phyloP scores from a whole-genome alignment of 805 yeast species.

The Tetrapisispora namnaoensis region DNA sequence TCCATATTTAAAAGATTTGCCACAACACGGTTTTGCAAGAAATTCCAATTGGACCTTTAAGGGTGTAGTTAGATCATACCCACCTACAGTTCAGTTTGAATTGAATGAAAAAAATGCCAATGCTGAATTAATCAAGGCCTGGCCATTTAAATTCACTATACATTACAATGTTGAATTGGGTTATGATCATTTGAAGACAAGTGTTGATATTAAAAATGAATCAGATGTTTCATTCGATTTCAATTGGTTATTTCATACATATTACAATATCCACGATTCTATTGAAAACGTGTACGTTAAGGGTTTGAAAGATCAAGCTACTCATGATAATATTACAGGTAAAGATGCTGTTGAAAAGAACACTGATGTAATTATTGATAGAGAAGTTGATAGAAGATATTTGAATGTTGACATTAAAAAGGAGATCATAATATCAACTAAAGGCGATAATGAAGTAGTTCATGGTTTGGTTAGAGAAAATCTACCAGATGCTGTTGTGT shows the following conservation, averaged over 20 bases:
- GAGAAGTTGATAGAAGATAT: constrained; percentile 80
- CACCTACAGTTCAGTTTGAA: constrained; percentile 79
- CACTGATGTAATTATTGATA: constrained; percentile 57
- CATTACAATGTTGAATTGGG: constrained; percentile 54
- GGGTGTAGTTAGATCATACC: constrained; percentile 61
- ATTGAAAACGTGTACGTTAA: constrained; percentile 63
- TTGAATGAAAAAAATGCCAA: constrained; percentile 76
- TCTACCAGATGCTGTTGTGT: constrained; percentile 64
- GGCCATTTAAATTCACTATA: constrained; percentile 62
- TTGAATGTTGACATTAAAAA: constrained; percentile 43
- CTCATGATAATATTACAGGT: constrained; percentile 64
- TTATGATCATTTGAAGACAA: constrained; percentile 47
- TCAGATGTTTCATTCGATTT: constrained; percentile 58
- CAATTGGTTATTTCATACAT: constrained; percentile 91
- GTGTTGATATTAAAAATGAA: constrained; percentile 63
- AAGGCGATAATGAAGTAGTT: constrained; percentile 57
- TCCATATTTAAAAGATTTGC: constrained; percentile 52
- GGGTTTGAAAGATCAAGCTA: constrained; percentile 59
- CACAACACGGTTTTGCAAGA: constrained; percentile 95
- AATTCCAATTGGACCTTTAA: constrained; percentile 82
- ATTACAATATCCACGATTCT: constrained; percentile 55
- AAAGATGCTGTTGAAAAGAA: constrained; percentile 53
- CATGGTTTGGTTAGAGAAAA: constrained; percentile 55
- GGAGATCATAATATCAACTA: constrained; percentile 51
- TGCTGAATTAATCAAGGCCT: constrained; percentile 48